phyloP scores from a whole-genome alignment of 306 rosid genomes.

The Cucumis hystrix region DNA sequence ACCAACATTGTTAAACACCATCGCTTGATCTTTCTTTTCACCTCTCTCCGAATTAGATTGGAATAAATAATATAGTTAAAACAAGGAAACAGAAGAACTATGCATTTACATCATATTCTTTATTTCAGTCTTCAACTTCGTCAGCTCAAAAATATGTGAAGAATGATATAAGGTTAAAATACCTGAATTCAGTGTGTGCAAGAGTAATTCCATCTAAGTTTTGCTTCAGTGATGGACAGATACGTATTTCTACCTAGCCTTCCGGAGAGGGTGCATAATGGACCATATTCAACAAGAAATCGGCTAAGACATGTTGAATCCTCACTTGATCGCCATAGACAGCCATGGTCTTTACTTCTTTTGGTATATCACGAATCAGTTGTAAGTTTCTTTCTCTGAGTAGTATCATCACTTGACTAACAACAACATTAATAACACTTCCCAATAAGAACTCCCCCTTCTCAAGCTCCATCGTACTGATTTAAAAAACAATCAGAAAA shows the following conservation, averaged over 20 bases:
- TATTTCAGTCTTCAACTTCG: background rate
- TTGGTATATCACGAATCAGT: conserved; percentile 92
- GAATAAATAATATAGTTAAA: background rate
- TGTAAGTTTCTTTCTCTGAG: conserved; percentile 83
- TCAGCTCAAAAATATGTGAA: background rate
- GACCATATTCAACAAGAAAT: conserved; percentile 84
- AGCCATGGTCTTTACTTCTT: conserved; percentile 81
- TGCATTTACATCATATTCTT: background rate
- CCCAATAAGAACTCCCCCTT: conserved; percentile 77
- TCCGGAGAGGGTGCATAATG: conserved; percentile 81
- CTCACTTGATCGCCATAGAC: conserved; percentile 91
- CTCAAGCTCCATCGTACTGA: conserved; percentile 84
- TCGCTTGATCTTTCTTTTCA: background rate
- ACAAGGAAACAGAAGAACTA: background rate
- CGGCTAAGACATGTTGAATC: conserved; percentile 84
- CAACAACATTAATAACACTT: conserved; percentile 85
- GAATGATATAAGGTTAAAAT: conserved; percentile 8
- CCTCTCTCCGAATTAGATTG: background rate
- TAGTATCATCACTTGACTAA: conserved; percentile 89
- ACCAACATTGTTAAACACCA: background rate
- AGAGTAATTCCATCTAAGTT: conserved; percentile 41
- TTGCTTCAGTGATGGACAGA: conserved; percentile 61
- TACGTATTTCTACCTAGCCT: conserved; percentile 94
- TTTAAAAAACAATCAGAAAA: conserved; percentile 17
- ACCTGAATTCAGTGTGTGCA: conserved; percentile 85